These are phyloP conservation scores for Echinochloa phyllopogon DNA, from an alignment of 176 grass and related monocot genomes.

Conservation along the genomic window DNA sequence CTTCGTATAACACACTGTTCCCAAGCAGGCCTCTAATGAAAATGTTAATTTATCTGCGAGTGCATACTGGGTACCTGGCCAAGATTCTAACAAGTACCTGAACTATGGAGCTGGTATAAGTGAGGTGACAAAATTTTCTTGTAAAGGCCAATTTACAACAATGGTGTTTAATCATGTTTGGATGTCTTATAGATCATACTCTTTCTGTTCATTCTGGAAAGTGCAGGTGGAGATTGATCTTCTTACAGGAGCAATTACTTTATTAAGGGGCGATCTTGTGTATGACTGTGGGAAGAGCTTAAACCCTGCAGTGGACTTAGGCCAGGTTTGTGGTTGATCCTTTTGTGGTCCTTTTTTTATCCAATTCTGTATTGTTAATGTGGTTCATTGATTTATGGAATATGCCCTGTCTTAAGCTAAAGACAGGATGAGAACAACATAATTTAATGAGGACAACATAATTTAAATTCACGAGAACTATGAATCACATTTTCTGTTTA, in stretches of 20 bases:
- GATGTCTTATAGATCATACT: not conserved
- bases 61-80: slow-evolving; percentile 58
- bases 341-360: not conserved
- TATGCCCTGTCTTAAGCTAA: not conserved
- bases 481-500: not conserved
- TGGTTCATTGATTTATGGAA: not conserved
- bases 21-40: slow-evolving; percentile 47
- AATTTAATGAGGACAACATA: not conserved
- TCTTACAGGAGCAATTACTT: slow-evolving; percentile 64
- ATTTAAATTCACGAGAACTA: not conserved
- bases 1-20: not conserved
- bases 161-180: not conserved
- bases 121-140: slow-evolving; percentile 28
- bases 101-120: slow-evolving; percentile 75
- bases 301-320: slow-evolving; percentile 80
- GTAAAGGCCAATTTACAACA: slow-evolving; percentile 2
- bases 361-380: not conserved
- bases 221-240: slow-evolving; percentile 72
- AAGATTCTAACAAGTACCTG: slow-evolving; percentile 50
- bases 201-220: not conserved
- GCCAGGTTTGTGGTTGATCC: slow-evolving; percentile 52
- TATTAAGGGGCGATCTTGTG: slow-evolving; percentile 56
- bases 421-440: not conserved
- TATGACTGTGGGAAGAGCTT: slow-evolving; percentile 83
- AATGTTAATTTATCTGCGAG: slow-evolving; percentile 70